Base-by-base conservation (phyloP, 208 protist species). In the Leishmania lainsoni region DNA sequence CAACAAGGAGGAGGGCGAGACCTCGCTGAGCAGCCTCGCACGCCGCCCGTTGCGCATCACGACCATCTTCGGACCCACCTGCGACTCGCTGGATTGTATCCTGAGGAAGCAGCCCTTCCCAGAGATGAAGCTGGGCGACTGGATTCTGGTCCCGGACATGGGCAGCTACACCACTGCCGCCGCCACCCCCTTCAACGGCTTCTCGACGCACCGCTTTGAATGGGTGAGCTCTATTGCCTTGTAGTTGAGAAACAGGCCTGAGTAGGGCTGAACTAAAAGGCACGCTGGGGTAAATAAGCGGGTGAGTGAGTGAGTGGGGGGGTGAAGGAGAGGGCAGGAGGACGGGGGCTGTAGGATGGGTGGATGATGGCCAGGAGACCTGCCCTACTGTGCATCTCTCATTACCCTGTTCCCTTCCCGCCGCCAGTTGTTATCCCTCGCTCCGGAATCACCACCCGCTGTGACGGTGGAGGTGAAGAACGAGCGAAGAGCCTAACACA, bases 101-200 rank as follows among this genome's bases (percentile, higher is more conserved):
- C 68, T 92, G 29, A 93, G 94, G 81, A 75, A 86, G 72, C 82
- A 88, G 74, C 77, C 81, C 5, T 94, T 97, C 72, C 94, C 94
- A 3, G 88, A 95, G 83, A 87, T 95, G 84, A 75, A 85, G 39
- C 66, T 96, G 20, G 95, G 94, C 14, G 95, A 98, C 78, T 98
- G 91, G 91, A 80, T 98, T 39, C 72, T 96, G 61, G 91, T 77
- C 58, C 83, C 86, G 17, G 83, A 95, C 81, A 96, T 98, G 83
- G 95, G 95, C 59, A 94, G 93, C 72, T 98, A 98, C 86, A 98
- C 95, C 5, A 89, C 80, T 16, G 89, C 95, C 10, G 94, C 92
- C 42, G 85, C 83, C 0, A 90, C 89, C 75, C 32, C 83, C 29
- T 98, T 98, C 87, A 98, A 98, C 81, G 95, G 94, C 54, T 96